These are phyloP conservation scores for Athelia sp. DNA, from an alignment of 1,284 basidiomycete genomes.

Conservation along the genomic window DNA sequence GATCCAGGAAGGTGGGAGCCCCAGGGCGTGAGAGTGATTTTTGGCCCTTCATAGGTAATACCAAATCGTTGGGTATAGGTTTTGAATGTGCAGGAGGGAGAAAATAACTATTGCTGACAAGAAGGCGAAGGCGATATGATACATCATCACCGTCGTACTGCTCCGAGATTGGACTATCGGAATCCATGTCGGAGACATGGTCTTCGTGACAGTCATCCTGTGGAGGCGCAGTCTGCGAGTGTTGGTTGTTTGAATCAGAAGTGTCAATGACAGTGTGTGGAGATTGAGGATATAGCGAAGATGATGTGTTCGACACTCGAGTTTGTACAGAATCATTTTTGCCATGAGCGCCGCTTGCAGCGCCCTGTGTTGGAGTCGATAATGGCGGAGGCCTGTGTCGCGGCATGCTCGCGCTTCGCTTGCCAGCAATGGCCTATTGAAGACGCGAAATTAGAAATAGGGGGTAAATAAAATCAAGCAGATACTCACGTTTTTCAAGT, in stretches of 20 bases:
- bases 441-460: neutral
- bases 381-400: conserved; percentile 19
- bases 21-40: conserved; percentile 39
- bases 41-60: conserved; percentile 29
- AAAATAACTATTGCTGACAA: conserved; percentile 81
- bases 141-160: conserved; percentile 72
- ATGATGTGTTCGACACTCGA: conserved; percentile 54
- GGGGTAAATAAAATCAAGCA: neutral
- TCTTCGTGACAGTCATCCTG: conserved; percentile 23
- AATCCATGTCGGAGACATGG: conserved; percentile 42
- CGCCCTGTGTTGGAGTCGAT: neutral
- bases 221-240: conserved; percentile 28
- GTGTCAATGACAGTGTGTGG: conserved; percentile 49
- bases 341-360: conserved; percentile 23
- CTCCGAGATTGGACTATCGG: conserved; percentile 22
- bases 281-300: conserved; percentile 72
- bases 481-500: neutral
- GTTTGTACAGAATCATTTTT: conserved; percentile 43
- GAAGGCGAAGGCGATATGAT: conserved; percentile 70
- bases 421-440: conserved; percentile 22
- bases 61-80: conserved; percentile 60
- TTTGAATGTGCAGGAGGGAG: conserved; percentile 80
- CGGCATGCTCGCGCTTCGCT: conserved; percentile 11
- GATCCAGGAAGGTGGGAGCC: conserved; percentile 60
- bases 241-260: conserved; percentile 48